Base-by-base conservation (phyloP, 768 basidiomycete species). In the Mycena vulgaris region DNA sequence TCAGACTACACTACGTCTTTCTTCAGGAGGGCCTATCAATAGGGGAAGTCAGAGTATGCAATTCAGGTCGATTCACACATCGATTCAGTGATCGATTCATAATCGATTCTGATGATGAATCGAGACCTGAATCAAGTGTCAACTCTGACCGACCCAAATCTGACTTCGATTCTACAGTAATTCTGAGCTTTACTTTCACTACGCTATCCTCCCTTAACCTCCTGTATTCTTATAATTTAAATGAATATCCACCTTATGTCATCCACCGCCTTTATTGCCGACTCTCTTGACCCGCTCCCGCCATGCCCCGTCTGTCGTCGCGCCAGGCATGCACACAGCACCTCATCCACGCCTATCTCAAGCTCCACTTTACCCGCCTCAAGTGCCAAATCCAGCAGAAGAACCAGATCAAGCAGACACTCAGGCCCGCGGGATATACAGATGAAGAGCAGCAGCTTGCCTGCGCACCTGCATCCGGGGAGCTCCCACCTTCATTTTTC, bases 271-370 rank as follows among this genome's bases (percentile, higher is more conserved):
- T n/a, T n/a, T n/a, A n/a, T n/a, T n/a, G 8, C 17, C 17, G 7
- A 40, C 25, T 1, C 37, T 28, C 27, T 25, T 30, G 21, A 13
- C 62, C 1, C 37, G 25, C 13, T 37, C 13, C 14, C 11, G 30
- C 31, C 17, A 66, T 66, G 64, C 23, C 64, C 48, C 53, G 64
- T 4, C 23, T 66, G 25, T 48, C 64, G 17, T 48, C 64, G 33
- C 55, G 64, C 55, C 64, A 66, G 64, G 55, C 64, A 4, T 30
- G 64, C 31, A 57, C 64, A 21, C 28, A 27, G 13, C 42, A 23
- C 35, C 14, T 66, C 33, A 8, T 57, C 23, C 39, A 21, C 0
- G 42, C 42, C 9, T 66, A 49, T 25, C 14, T 49, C 13, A 2
- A 4, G 3, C 25, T 48, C 27, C 56, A 49, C 56, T 42, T 19